A percentile compares a stretch with the other conserved stretches of the same genome.
Evolutionary conservation across 371 early-diverging fungal species (phyloP).

Genomic region (Rhizomucor miehei): DNA sequence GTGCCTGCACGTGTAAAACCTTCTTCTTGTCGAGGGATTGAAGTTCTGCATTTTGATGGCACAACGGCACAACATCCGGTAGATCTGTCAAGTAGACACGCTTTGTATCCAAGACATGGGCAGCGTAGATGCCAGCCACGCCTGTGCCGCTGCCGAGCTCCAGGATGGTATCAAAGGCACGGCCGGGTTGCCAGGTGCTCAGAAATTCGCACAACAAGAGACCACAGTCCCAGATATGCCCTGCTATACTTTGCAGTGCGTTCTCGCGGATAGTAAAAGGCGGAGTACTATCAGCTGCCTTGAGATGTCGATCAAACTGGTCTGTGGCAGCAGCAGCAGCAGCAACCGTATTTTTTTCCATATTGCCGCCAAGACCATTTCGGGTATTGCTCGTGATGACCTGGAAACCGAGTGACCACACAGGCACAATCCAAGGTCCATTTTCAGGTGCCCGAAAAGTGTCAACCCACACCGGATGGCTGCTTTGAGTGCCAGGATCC

Average conservation of each 20-base stretch:
- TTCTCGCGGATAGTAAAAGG: slow-evolving; percentile 32
- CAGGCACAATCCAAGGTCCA: slow-evolving; percentile 33
- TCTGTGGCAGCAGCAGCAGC: too few species aligned
- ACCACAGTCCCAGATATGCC: slow-evolving; percentile 52
- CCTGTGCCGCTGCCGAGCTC: slow-evolving; percentile 51
- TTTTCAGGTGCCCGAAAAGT: slow-evolving; percentile 2
- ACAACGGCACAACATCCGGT: slow-evolving; percentile 29
- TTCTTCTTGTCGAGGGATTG: slow-evolving; percentile 6
- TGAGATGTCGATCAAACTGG: too few species aligned
- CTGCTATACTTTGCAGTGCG: slow-evolving; percentile 36
- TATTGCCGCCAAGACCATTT: slow-evolving; percentile 29
- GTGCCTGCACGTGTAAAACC: slow-evolving; percentile 16
- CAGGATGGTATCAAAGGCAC: slow-evolving; percentile 11
- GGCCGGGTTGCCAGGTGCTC: not conserved
- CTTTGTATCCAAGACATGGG: slow-evolving; percentile 21
- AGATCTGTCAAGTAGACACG: slow-evolving; percentile 39
- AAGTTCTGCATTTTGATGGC: slow-evolving; percentile 27
- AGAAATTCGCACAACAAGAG: slow-evolving; percentile 35
- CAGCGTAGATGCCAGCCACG: slow-evolving; percentile 39
- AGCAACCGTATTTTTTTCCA: slow-evolving; percentile 9
- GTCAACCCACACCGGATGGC: slow-evolving; percentile 24
- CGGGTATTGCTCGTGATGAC: slow-evolving; percentile 10
- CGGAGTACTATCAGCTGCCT: not conserved
- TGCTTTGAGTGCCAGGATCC: not conserved
- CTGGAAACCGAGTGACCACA: slow-evolving; percentile 30